These are phyloP conservation scores for Candida multigemmis DNA, from an alignment of 805 yeast genomes.

Conservation along the genomic window DNA sequence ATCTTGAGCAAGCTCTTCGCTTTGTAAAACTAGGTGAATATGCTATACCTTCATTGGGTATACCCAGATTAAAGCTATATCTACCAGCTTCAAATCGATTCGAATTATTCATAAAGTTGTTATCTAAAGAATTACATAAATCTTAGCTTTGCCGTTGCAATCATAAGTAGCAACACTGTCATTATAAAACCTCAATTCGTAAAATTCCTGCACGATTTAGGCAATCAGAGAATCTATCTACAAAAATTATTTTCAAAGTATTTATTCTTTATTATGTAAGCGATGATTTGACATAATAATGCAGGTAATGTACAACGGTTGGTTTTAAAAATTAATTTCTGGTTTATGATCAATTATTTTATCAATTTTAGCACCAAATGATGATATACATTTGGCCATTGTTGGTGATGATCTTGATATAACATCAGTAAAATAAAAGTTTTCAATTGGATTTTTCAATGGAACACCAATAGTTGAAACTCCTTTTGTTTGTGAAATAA, in stretches of 20 bases:
- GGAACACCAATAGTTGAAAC: conserved; percentile 33
- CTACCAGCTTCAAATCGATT: too few species aligned
- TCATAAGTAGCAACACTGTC: too few species aligned
- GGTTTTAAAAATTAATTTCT: conserved; percentile 21
- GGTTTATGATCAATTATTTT: conserved; percentile 43
- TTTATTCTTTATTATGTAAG: background rate
- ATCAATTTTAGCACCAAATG: conserved; percentile 60
- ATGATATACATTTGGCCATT: conserved; percentile 78
- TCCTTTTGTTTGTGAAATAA: conserved; percentile 26
- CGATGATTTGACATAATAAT: background rate
- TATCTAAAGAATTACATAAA: too few species aligned
- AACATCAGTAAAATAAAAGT: conserved; percentile 84
- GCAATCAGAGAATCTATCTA: background rate
- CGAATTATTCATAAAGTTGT: too few species aligned
- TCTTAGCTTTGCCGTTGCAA: too few species aligned
- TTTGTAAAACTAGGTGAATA: too few species aligned
- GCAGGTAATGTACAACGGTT: too few species aligned
- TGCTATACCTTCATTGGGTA: too few species aligned
- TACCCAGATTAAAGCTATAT: too few species aligned
- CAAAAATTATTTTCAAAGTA: background rate
- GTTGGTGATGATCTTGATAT: conserved; percentile 83
- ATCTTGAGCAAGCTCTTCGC: conserved; percentile 45
- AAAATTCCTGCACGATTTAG: background rate
- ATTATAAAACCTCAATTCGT: too few species aligned
- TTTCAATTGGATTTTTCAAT: conserved; percentile 64